Evolutionary conservation across 1,284 basidiomycete species (phyloP).

Genomic region (Vanrija sp.): DNA sequence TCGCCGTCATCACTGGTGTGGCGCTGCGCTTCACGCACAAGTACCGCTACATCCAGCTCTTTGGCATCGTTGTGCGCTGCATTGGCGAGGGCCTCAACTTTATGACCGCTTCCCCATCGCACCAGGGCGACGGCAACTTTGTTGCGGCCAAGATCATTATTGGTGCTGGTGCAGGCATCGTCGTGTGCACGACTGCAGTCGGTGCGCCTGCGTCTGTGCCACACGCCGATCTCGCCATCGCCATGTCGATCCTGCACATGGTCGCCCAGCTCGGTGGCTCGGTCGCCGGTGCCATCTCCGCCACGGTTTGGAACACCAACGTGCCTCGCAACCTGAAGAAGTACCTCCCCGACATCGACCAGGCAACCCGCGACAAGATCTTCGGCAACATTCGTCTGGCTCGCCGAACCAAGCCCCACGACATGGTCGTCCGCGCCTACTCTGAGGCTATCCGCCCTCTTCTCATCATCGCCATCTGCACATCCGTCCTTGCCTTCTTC

Average conservation of each 20-base stretch:
- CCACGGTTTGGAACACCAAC: constrained; percentile 38
- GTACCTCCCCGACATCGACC: constrained; percentile 29
- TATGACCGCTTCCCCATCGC: neutral
- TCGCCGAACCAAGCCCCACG: constrained; percentile 29
- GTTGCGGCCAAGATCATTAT: constrained; percentile 33
- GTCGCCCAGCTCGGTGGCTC: constrained; percentile 49
- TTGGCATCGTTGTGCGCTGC: constrained; percentile 30
- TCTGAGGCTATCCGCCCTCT: constrained; percentile 27
- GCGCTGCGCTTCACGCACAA: constrained; percentile 47
- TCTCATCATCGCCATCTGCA: constrained; percentile 27
- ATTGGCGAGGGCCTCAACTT: constrained; percentile 18
- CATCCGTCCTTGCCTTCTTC: constrained; percentile 27
- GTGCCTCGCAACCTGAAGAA: constrained; percentile 27
- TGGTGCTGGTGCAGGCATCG: constrained; percentile 23
- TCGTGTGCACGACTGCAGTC: constrained; percentile 45
- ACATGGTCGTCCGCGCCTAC: constrained; percentile 32
- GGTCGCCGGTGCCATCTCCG: constrained; percentile 40
- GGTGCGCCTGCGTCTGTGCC: constrained; percentile 46
- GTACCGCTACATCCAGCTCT: constrained; percentile 48
- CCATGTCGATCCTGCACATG: constrained; percentile 45
- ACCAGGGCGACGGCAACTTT: constrained; percentile 25
- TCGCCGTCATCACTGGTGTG: constrained; percentile 44
- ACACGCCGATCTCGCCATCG: constrained; percentile 47
- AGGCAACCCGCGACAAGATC: constrained; percentile 27
- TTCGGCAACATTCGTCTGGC: constrained; percentile 34